Evolutionary conservation across 2,329 filamentous ascomycete genomes (phyloP).

Genomic region (Berkeleyomyces rouxiae): DNA sequence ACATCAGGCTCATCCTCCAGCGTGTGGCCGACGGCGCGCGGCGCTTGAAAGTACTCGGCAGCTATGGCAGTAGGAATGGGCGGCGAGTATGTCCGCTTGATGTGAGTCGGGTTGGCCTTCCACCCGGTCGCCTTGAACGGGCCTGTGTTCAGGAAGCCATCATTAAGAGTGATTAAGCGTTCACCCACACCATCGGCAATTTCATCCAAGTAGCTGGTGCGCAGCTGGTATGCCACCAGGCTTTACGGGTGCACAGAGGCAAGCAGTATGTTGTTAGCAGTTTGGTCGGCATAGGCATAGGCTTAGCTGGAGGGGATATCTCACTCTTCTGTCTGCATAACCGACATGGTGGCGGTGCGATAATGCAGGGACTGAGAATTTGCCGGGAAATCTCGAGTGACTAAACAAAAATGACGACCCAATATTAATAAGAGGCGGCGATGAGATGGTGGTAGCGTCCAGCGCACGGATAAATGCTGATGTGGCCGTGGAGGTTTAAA

Average conservation of each 20-base stretch:
- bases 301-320: not conserved
- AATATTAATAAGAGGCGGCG: too few relatives aligned
- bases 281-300: not conserved
- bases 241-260: slow-evolving; percentile 24
- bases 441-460: not conserved
- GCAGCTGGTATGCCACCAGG: slow-evolving; percentile 68
- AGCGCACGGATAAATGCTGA: not conserved
- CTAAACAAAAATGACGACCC: too few relatives aligned
- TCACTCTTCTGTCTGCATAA: slow-evolving; percentile 13
- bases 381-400: not conserved
- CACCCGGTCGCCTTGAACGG: slow-evolving; percentile 73
- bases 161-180: slow-evolving; percentile 65
- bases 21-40: slow-evolving; percentile 43
- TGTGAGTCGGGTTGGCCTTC: slow-evolving; percentile 55
- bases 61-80: slow-evolving; percentile 70
- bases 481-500: not conserved
- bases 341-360: slow-evolving; percentile 16
- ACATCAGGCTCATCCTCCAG: slow-evolving; percentile 58
- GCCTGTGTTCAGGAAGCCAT: slow-evolving; percentile 60
- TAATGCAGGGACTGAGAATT: not conserved
- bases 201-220: slow-evolving; percentile 62
- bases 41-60: slow-evolving; percentile 68
- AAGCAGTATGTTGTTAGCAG: not conserved
- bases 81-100: slow-evolving; percentile 71
- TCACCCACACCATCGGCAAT: slow-evolving; percentile 75